Evolutionary conservation across 164 flowering plant species (phyloP).

Genomic region (Annona cherimola): DNA sequence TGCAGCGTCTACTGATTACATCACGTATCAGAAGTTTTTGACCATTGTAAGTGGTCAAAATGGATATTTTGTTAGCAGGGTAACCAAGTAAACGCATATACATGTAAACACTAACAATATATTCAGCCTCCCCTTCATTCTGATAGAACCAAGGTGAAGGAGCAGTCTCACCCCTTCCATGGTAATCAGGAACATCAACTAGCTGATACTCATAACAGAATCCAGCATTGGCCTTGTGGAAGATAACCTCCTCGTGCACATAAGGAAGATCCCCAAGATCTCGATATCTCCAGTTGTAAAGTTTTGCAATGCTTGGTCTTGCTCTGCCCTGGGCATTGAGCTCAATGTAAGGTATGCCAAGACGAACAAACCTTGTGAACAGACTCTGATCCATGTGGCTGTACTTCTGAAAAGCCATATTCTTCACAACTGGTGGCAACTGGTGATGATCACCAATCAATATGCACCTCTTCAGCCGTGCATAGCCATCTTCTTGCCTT

Average conservation of each 20-base stretch:
- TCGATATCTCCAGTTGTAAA: conserved; percentile 95
- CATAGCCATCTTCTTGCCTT: conserved; percentile 96
- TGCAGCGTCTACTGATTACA: conserved; percentile 77
- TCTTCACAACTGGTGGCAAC: conserved; percentile 97
- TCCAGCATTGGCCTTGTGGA: conserved; percentile 88
- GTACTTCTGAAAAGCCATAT: conserved; percentile 99
- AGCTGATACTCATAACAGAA: conserved; percentile 90
- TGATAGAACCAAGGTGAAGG: conserved; percentile 99
- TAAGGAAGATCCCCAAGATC: conserved; percentile 89
- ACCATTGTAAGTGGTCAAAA: conserved; percentile 96
- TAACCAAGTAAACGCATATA: conserved; percentile 94
- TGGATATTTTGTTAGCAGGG: conserved; percentile 91
- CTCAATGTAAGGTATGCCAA: conserved; percentile 94
- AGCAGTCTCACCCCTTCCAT: conserved; percentile 84
- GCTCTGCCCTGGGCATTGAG: conserved; percentile 99
- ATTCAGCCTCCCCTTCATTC: conserved; percentile 98
- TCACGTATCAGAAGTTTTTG: conserved; percentile 97
- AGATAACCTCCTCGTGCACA: conserved; percentile 56
- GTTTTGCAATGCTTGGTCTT: conserved; percentile 84
- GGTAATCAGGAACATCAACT: conserved; percentile 90
- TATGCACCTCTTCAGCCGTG: conserved; percentile 94
- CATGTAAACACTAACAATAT: conserved; percentile 85
- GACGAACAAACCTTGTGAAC: conserved; percentile 94
- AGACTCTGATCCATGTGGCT: conserved; percentile 99
- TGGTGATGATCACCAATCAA: conserved; percentile 99